A percentile compares a stretch with the other conserved stretches of the same genome.
phyloP scores from a whole-genome alignment of 306 rosid genomes.

The Lathyrus tuberosus region DNA sequence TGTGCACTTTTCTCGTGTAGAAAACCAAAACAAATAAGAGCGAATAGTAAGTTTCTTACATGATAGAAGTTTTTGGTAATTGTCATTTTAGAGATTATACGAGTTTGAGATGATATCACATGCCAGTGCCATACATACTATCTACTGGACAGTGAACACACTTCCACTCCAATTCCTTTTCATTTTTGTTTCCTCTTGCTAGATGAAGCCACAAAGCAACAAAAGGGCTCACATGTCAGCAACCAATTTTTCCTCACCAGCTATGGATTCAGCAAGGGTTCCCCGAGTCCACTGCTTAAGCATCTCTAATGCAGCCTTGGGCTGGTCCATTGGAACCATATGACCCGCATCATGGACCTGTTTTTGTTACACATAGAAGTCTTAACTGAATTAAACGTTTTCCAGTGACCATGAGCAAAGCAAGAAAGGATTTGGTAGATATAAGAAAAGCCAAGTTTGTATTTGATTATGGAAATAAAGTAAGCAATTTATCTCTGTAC shows the following conservation, averaged over 20 bases:
- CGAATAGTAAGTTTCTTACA: neutral
- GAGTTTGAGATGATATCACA: neutral
- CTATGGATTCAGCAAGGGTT: conserved; percentile 51
- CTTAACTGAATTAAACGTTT: conserved; percentile 21
- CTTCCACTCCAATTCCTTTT: conserved; percentile 13
- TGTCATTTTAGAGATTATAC: neutral
- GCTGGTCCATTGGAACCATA: conserved; percentile 99
- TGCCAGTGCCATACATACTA: neutral
- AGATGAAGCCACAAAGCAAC: conserved; percentile 12
- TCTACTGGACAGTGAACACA: neutral
- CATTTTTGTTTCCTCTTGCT: neutral
- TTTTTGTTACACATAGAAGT: conserved; percentile 33
- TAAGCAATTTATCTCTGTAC: neutral
- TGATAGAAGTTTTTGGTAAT: conserved; percentile 1
- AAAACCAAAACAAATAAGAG: conserved; percentile 25
- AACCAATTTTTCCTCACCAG: conserved; percentile 46
- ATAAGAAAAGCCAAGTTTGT: conserved; percentile 21
- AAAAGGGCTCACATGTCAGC: conserved; percentile 60
- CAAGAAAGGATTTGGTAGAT: neutral
- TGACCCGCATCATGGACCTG: conserved; percentile 96
- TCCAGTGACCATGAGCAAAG: neutral
- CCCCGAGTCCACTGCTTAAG: conserved; percentile 81
- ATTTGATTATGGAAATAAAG: conserved; percentile 7
- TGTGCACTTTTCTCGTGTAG: neutral
- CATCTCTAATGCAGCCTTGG: conserved; percentile 89